Conservation (phyloP, 371 early-diverging fungal genomes). For the Umbelopsis sp. region DNA sequence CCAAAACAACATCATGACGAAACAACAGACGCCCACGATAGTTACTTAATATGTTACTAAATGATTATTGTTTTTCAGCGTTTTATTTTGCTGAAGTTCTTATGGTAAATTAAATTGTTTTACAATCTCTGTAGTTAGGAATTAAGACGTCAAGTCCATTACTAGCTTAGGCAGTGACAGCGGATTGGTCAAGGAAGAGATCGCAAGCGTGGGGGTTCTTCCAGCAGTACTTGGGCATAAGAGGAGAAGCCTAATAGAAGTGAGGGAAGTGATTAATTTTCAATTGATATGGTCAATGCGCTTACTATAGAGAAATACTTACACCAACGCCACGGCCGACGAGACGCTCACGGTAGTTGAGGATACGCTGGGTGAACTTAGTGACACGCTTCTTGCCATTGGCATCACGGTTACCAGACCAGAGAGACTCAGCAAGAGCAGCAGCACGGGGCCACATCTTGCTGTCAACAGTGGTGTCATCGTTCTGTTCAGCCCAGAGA, state of each 20-base stretch:
- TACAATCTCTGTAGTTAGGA: not conserved
- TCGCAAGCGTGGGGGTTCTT: conserved; percentile 40
- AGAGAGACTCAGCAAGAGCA: conserved; percentile 62
- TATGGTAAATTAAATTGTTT: not conserved
- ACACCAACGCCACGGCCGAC: conserved; percentile 49
- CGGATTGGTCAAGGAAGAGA: conserved; percentile 21
- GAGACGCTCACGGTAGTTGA: conserved; percentile 62
- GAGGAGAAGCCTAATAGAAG: conserved; percentile 30
- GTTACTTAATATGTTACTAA: not conserved
- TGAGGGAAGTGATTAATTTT: conserved; percentile 15
- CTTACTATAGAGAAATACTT: not conserved
- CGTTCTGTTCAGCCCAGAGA: conserved; percentile 79
- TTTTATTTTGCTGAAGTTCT: not conserved
- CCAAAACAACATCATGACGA: too few relatives aligned
- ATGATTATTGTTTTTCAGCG: not conserved
- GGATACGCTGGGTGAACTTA: conserved; percentile 56
- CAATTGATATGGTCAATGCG: not conserved
- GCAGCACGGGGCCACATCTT: conserved; percentile 72
- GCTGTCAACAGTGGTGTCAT: conserved; percentile 62
- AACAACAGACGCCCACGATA: not conserved
- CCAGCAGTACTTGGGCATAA: conserved; percentile 41
- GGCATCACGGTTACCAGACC: conserved; percentile 60
- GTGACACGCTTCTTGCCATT: conserved; percentile 50
- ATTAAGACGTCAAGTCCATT: not conserved
- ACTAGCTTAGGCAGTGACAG: conserved; percentile 7